Evolutionary conservation across 2,329 filamentous ascomycete species (phyloP), one percentile per base, ranked within the genome.

Genomic region (Stachybotrys chlorohalonatus): DNA sequence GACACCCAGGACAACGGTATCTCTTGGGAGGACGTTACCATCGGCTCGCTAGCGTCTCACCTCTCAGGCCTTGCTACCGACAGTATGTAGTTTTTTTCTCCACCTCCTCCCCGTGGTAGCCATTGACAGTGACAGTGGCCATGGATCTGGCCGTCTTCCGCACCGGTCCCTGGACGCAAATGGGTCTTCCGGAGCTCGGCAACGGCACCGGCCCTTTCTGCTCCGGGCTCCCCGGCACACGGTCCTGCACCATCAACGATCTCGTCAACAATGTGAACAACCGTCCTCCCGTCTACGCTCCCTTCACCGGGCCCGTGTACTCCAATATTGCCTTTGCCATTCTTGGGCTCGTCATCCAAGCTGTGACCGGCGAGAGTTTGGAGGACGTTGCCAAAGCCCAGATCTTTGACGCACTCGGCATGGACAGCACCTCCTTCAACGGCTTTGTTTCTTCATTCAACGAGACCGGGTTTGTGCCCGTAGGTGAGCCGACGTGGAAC

Each of bases 1-100:
- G 52, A 62, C 7, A 59, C 60, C 5, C 62, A 74, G 7, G 62
- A 64, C 30, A 63, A 66, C 1, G 63, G 75, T 2, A 31, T 11
- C 24, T 62, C 70, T 47, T 81, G 77, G 77, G 69, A 77, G 42
- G 71, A 75, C 9, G 64, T 81, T 36, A 80, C 76, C 0, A 63
- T 78, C 6, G 69, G 68, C 5, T 68, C 74, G 17, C 62, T 80
- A 8, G 73, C 75, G 1, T 70, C 67, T 3, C 77, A 80, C 47
- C 65, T 79, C 11, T 70, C 71, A 15, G 78, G 77, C 0, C 62
- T 78, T 30, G 66, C 62, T 0, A 66, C 64, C 9, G 71, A 72
- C 47, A 62, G 67, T 75, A 62, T 63, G 66, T 54, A 1, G 1
- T 4, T 17, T 9, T 7, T 15, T 11, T n/a, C 6, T 1, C 24